phyloP scores from a whole-genome alignment of 2,329 filamentous ascomycete species.

The Cytospora chrysosperma region DNA sequence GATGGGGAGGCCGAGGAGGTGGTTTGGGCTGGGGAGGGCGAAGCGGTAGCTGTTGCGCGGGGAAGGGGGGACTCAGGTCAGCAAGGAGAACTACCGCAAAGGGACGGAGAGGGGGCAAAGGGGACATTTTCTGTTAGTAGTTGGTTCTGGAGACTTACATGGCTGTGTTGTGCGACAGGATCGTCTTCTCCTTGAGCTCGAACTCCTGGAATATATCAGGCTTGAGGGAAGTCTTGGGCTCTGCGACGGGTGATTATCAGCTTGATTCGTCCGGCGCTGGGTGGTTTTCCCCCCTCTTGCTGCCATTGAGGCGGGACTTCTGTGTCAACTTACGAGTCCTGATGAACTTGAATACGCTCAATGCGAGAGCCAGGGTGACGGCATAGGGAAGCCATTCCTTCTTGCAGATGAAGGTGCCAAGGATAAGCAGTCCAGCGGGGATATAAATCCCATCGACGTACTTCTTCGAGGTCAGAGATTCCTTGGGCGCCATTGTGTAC shows the following conservation, averaged over 20 bases:
- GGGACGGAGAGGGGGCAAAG: too few relatives aligned
- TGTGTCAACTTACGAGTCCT: conserved; percentile 61
- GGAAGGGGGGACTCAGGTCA: background rate
- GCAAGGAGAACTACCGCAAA: background rate
- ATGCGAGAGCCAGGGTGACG: conserved; percentile 59
- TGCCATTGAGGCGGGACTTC: background rate
- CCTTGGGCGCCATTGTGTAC: conserved; percentile 23
- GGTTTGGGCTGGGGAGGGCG: conserved; percentile 70
- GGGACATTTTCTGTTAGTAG: background rate
- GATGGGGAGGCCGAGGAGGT: conserved; percentile 93
- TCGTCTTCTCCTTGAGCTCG: conserved; percentile 88
- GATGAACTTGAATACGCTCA: conserved; percentile 72
- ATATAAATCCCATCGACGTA: conserved; percentile 81
- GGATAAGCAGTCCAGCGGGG: conserved; percentile 73
- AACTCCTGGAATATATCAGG: conserved; percentile 88
- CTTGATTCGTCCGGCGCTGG: background rate
- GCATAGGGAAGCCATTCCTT: conserved; percentile 73
- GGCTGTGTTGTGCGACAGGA: conserved; percentile 96
- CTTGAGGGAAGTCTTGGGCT: conserved; percentile 79
- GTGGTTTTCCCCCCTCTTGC: background rate
- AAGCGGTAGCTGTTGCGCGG: conserved; percentile 74
- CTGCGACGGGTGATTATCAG: conserved; percentile 42
- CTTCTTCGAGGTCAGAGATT: conserved; percentile 46
- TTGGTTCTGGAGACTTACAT: conserved; percentile 59
- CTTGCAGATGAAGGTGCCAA: conserved; percentile 77